A percentile compares a stretch with the other conserved stretches of the same genome.
These are phyloP conservation scores for Heliocybe sulcata DNA, from an alignment of 1,284 basidiomycete species.

Conservation along the genomic window DNA sequence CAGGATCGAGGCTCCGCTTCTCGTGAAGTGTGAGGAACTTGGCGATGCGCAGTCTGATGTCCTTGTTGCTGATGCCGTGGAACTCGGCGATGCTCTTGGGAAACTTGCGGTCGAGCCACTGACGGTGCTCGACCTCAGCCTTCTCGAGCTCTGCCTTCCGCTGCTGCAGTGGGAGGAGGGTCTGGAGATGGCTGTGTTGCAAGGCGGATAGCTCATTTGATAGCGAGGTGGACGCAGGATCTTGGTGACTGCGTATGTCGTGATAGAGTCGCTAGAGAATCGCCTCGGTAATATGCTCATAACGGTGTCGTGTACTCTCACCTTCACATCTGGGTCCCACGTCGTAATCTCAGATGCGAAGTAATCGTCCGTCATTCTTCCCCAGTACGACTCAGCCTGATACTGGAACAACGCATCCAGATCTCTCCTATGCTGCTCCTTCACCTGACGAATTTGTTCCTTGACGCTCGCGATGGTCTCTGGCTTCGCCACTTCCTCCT, in stretches of 20 bases:
- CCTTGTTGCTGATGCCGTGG: slow-evolving; percentile 29
- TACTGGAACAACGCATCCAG: slow-evolving; percentile 33
- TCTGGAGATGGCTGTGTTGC: slow-evolving; percentile 33
- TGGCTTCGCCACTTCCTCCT: slow-evolving; percentile 7
- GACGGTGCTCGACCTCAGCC: slow-evolving; percentile 25
- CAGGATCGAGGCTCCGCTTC: background rate
- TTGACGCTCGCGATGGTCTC: slow-evolving; percentile 22
- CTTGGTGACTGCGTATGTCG: background rate
- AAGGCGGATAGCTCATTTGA: slow-evolving; percentile 15
- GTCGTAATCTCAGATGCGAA: slow-evolving; percentile 4
- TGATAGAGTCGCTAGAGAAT: background rate
- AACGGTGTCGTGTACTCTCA: background rate
- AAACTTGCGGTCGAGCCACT: slow-evolving; percentile 36
- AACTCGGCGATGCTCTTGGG: slow-evolving; percentile 41
- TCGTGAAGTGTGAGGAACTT: slow-evolving; percentile 31
- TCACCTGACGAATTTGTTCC: slow-evolving; percentile 28
- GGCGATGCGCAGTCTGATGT: slow-evolving; percentile 43
- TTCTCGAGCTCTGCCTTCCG: slow-evolving; percentile 19
- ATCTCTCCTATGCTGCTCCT: slow-evolving; percentile 31
- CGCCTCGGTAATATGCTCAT: background rate
- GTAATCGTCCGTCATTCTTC: slow-evolving; percentile 27
- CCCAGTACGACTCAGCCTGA: slow-evolving; percentile 33
- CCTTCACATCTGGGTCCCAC: slow-evolving; percentile 4
- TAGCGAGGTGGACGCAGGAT: slow-evolving; percentile 6
- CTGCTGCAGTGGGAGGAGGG: slow-evolving; percentile 24